phyloP scores from a whole-genome alignment of 2,329 filamentous ascomycete species.

The Paecilomyces niveus region DNA sequence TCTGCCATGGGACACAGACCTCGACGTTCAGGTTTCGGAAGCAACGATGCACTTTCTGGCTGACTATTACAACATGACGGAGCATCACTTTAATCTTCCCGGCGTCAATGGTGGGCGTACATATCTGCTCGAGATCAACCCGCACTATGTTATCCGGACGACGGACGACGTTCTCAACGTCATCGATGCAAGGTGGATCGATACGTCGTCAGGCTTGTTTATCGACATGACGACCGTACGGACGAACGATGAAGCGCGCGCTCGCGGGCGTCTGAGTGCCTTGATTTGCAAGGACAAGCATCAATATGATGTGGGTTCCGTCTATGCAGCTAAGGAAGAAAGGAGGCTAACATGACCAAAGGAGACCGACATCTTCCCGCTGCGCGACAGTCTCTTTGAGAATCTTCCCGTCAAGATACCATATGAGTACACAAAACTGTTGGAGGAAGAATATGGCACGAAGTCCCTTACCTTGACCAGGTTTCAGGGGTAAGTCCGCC shows the following conservation, averaged over 20 bases:
- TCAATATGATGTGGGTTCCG: conserved; percentile 37
- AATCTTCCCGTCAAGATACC: conserved; percentile 48
- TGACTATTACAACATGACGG: conserved; percentile 56
- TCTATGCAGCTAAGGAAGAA: not conserved
- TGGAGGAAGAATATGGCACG: conserved; percentile 50
- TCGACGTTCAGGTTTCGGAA: conserved; percentile 54
- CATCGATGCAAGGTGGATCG: conserved; percentile 57
- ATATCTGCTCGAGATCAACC: conserved; percentile 55
- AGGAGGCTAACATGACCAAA: conserved; percentile 8
- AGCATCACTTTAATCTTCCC: conserved; percentile 43
- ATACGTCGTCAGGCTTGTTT: conserved; percentile 52
- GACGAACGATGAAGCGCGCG: conserved; percentile 34
- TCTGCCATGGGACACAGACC: conserved; percentile 56
- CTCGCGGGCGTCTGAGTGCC: conserved; percentile 31
- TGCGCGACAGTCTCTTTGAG: conserved; percentile 50
- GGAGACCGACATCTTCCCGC: conserved; percentile 50
- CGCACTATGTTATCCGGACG: conserved; percentile 42
- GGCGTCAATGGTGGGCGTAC: conserved; percentile 27
- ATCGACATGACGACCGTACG: conserved; percentile 56
- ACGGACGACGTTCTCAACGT: conserved; percentile 45
- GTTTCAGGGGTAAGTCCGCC: conserved; percentile 33
- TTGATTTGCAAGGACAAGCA: conserved; percentile 54
- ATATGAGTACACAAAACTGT: conserved; percentile 48
- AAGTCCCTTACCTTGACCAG: conserved; percentile 40
- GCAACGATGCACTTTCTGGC: conserved; percentile 49